These are phyloP conservation scores for Yamadazyma sp. DNA, from an alignment of 805 yeast genomes.

Conservation along the genomic window DNA sequence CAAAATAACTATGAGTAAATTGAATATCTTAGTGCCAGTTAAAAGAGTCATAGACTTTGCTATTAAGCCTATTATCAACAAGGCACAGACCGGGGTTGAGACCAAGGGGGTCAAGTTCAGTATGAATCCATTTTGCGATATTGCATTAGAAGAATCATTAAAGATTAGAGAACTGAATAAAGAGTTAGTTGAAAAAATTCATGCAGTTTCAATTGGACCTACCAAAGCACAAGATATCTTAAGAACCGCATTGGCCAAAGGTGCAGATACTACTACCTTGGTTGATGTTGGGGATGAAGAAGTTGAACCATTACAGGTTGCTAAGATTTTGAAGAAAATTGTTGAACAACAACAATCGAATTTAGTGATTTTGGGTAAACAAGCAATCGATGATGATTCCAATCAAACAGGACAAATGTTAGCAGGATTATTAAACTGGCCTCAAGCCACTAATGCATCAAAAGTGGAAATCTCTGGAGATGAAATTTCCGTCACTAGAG, in stretches of 20 bases:
- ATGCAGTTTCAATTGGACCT: conserved; percentile 90
- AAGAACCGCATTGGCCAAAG: conserved; percentile 90
- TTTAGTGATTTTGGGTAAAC: conserved; percentile 88
- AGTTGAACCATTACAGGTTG: conserved; percentile 85
- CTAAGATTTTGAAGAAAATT: conserved; percentile 74
- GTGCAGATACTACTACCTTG: conserved; percentile 83
- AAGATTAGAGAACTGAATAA: conserved; percentile 67
- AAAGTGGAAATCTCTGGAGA: conserved; percentile 65
- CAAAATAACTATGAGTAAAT: conserved; percentile 30
- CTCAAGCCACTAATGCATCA: conserved; percentile 94
- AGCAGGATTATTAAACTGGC: conserved; percentile 92
- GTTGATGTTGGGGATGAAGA: conserved; percentile 71
- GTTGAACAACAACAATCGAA: conserved; percentile 71
- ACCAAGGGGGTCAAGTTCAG: conserved; percentile 87
- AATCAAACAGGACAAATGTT: conserved; percentile 96
- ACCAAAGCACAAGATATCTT: conserved; percentile 82
- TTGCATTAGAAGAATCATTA: conserved; percentile 94
- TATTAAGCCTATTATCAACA: conserved; percentile 86
- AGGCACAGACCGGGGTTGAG: conserved; percentile 79
- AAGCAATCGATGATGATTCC: conserved; percentile 93
- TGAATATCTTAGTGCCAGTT: conserved; percentile 85
- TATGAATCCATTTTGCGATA: conserved; percentile 96
- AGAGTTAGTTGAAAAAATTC: conserved; percentile 70
- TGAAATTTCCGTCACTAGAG: conserved; percentile 74
- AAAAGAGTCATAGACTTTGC: conserved; percentile 95